Evolutionary conservation across 129 eudicot genomes (phyloP), one percentile per base, ranked within the genome.

Genomic region (Flaveria robusta): DNA sequence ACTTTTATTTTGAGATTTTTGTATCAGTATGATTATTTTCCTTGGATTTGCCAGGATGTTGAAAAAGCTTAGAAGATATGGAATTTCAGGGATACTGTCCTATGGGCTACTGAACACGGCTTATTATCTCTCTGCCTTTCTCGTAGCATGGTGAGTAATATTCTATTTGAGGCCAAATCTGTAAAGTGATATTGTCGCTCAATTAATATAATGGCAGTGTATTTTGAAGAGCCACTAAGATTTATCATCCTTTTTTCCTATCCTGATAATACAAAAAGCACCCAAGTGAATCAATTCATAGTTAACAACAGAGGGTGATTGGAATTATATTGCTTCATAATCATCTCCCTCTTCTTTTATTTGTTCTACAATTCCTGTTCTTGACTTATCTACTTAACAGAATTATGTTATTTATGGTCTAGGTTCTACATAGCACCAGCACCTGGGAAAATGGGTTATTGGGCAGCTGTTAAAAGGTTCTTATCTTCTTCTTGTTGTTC

Each of bases 371-470:
- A 27, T 60, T 56, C 39, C 51, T 71, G 67, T 46, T 68, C 54
- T 27, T 13, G 13, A 5, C 51, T 26, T 72, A 37, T 45, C 34
- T 39, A 70, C 43, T 56, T 72, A 16, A 62, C 37, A 13, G 41
- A 58, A 68, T 56, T 26, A 7, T 41, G 29, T 70, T 23, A 37
- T 51, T 63, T 74, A 65, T 71, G 56, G 23, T 52, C 73, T 76
- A 93, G 98, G 98, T 87, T 88, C 77, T 91, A 87, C 81, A 86
- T 91, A 70, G 84, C 92, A 24, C 97, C 98, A 23, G 91, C 89
- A 27, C 98, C 98, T 63, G 97, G 87, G 69, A 91, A 74, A 80
- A 87, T 94, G 93, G 98, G 98, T 51, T 94, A 88, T 80, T 67
- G 72, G 52, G 85, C 90, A 66, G 93, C 97, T 7, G 97, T 66